Base-by-base conservation (phyloP, 2,329 filamentous ascomycete species). In the Lasiodiplodia theobromae region DNA sequence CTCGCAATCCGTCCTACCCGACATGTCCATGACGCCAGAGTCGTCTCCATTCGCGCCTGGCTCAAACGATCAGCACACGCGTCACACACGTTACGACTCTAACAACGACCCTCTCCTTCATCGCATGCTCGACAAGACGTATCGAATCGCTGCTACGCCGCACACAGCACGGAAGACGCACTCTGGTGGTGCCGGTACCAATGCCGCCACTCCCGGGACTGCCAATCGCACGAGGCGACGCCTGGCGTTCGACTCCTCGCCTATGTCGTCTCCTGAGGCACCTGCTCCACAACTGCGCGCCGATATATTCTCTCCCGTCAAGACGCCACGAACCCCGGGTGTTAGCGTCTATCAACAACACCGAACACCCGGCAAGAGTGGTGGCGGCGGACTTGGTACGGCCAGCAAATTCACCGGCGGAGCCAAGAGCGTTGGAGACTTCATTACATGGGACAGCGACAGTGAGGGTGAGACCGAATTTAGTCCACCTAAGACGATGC, bases 121-220 rank as follows among this genome's bases (percentile, higher is more conserved):
- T 78, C 92, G 92, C 69, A 86, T 98, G n/a, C 88, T 97, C 5
- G 94, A 98, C 83, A 97, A 96, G 81, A 97, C 92, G 69, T 99
- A 97, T 82, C 92, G 95, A 38, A 86, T 99, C 28, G 93, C 96
- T 79, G 93, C 95, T 6, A 99, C 96, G 11, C 96, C 96, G 0
- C 90, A 96, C 72, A 91, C 89, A 11, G 82, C 82, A 51, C 77
- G 78, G 5, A 83, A 83, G 69, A 28, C 38, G 16, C 58, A 40
- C 16, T 3, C 58, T 12, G 58, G 40, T 16, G 54, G 23, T 10
- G 34, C 40, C 31, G 54, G 38, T 11, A n/a, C 74, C 3, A 16
- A 28, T 34, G n/a, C 96, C 79, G 93, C 95, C 6, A 99, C 96
- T 8, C 96, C 96, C 0, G 89, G 95, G 72, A 91, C 89, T 10